Evolutionary conservation across 768 basidiomycete genomes (phyloP), one percentile per base, ranked within the genome.

Genomic region (Pisolithus sp.): DNA sequence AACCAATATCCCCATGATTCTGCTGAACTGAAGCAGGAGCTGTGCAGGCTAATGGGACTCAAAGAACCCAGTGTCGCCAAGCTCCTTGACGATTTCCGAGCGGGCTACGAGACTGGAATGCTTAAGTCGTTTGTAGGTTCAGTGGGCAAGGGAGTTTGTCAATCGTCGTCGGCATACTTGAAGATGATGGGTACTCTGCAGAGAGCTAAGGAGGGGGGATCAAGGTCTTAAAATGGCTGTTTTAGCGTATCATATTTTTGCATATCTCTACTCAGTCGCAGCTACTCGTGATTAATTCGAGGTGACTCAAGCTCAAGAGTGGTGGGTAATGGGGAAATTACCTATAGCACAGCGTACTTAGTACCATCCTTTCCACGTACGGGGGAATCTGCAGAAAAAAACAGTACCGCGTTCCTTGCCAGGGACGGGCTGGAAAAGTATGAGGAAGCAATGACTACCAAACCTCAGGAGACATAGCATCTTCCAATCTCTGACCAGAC

Each of bases 91-190:
- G 71, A 71, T 26, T 72, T 73, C 51, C 60, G 50, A 24, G 55
- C 54, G 0, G 75, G 72, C 2, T 61, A 64, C 43, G 61, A 56
- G 15, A 47, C 51, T 1, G 68, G 67, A 10, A 61, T 54, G 47
- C 48, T 77, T 56, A 59, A 52, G 45, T 48, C 62, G 24, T 76
- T 75, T 57, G 41, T 73, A 9, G 76, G 76, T 17, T 46, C 60
- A n/a, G 53, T 58, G 47, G 73, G 74, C n/a, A 76, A 73, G 53
- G 73, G 72, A 7, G 69, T 68, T 5, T 61, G 67, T 44, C 68
- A 70, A 10, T 71, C 74, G 0, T 60, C 70, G 26, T 57, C 61
- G 17, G 54, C 65, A 37, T 76, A 74, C 57, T 46, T 76, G 53
- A 65, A 62, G 56, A 73, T 76, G 70, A 66, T 73, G 60, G 75